Conservation (phyloP, 176 grass and related monocot genomes). For the Alloteropsis semialata region DNA sequence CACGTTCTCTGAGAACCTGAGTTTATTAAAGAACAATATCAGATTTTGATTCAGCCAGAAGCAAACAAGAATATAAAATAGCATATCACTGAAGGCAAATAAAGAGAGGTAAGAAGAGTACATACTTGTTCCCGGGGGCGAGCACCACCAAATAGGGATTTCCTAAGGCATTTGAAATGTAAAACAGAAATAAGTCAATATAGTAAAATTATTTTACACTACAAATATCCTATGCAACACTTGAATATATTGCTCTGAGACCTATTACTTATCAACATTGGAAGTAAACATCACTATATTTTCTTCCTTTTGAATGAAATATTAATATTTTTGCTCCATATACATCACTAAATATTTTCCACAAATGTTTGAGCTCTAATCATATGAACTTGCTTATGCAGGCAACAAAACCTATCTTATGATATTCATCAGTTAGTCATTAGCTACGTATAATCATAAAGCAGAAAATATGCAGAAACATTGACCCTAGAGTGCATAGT, state of each 20-base stretch:
- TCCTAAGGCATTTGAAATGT: slow-evolving; percentile 43
- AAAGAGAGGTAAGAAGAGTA: neutral
- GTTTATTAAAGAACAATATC: slow-evolving; percentile 4
- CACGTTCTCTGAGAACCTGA: slow-evolving; percentile 94
- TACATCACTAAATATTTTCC: neutral
- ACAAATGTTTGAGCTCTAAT: too few species aligned
- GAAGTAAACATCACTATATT: too few species aligned
- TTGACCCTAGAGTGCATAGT: neutral
- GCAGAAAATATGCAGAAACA: neutral
- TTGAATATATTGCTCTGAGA: neutral
- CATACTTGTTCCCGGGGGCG: slow-evolving; percentile 86
- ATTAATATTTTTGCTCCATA: neutral
- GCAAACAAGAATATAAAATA: neutral
- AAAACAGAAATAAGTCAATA: slow-evolving; percentile 26
- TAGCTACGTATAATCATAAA: neutral
- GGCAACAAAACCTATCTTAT: neutral
- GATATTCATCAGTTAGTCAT: neutral
- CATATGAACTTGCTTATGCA: neutral
- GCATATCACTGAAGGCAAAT: neutral
- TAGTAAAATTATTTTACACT: neutral
- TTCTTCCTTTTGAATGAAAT: neutral
- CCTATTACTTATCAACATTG: neutral
- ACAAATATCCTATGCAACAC: neutral
- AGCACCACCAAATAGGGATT: slow-evolving; percentile 83
- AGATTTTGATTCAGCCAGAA: slow-evolving; percentile 15